phyloP scores from a whole-genome alignment of 2,329 filamentous ascomycete genomes.

The Metarhizium rileyi region DNA sequence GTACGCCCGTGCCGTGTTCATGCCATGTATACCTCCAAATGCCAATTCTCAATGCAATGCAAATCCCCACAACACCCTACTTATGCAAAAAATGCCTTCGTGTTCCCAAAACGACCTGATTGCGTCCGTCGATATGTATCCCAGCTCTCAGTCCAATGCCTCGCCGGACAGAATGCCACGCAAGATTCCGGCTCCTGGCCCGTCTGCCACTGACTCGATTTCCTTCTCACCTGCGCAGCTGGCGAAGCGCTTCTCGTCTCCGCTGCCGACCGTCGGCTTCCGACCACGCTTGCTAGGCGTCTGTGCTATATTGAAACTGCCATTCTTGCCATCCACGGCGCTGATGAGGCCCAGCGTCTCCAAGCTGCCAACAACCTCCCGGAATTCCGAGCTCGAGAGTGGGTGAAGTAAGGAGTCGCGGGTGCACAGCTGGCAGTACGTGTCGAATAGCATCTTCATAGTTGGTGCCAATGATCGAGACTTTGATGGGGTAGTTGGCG shows the following conservation, averaged over 20 bases:
- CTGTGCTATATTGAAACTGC: conserved; percentile 51
- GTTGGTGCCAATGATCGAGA: conserved; percentile 57
- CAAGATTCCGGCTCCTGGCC: conserved; percentile 50
- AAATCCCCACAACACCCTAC: not conserved
- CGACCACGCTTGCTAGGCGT: conserved; percentile 64
- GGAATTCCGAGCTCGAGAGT: conserved; percentile 83
- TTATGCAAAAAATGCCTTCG: not conserved
- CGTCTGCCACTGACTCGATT: conserved; percentile 59
- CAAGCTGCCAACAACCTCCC: conserved; percentile 80
- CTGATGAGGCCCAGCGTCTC: conserved; percentile 78
- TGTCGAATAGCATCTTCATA: conserved; percentile 73
- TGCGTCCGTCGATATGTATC: not conserved
- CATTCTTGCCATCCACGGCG: conserved; percentile 60
- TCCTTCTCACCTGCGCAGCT: conserved; percentile 76
- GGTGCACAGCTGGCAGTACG: conserved; percentile 75
- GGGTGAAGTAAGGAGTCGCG: conserved; percentile 83
- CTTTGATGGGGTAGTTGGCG: conserved; percentile 50
- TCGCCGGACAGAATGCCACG: conserved; percentile 53
- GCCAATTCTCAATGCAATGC: not conserved
- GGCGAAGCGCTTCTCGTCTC: conserved; percentile 68
- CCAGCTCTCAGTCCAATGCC: conserved; percentile 38
- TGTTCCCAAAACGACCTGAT: not conserved
- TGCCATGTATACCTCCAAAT: not conserved
- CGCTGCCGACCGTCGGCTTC: conserved; percentile 41
- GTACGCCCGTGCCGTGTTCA: not conserved